phyloP scores from a whole-genome alignment of 1,139 yeast species.

The Geotrichum candidum region DNA sequence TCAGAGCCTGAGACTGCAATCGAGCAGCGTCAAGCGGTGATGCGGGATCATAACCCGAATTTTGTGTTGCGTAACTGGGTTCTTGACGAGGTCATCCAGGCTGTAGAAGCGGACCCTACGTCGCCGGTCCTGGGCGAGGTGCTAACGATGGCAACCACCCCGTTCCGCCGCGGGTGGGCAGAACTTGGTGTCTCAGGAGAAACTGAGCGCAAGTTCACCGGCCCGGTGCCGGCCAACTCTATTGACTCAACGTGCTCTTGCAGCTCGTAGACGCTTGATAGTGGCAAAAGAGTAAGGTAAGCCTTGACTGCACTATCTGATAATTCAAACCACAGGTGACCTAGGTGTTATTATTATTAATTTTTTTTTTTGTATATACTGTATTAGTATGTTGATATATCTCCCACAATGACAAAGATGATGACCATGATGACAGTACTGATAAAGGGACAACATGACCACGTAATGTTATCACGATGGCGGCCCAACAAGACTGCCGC shows the following conservation, averaged over 20 bases:
- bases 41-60: slow-evolving; percentile 57
- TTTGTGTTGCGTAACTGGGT: slow-evolving; percentile 86
- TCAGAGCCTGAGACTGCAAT: slow-evolving; percentile 37
- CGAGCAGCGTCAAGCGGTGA: slow-evolving; percentile 36
- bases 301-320: background rate
- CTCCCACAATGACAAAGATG: no score
- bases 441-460: no score
- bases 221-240: slow-evolving; percentile 25
- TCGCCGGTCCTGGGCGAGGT: slow-evolving; percentile 31
- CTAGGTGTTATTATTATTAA: no score
- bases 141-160: slow-evolving; percentile 34
- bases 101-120: slow-evolving; percentile 27
- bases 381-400: no score
- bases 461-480: no score
- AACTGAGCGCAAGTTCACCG: slow-evolving; percentile 25
- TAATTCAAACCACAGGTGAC: background rate
- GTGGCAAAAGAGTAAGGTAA: background rate
- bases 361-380: no score
- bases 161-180: slow-evolving; percentile 36
- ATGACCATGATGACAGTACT: no score
- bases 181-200: slow-evolving; percentile 21
- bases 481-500: no score
- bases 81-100: slow-evolving; percentile 66
- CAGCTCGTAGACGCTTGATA: slow-evolving; percentile 22
- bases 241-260: slow-evolving; percentile 31